Percentiles rank a stretch among this genome's conserved stretches.
Evolutionary conservation across 805 yeast species (phyloP).

Genomic region (Candida saitoana): DNA sequence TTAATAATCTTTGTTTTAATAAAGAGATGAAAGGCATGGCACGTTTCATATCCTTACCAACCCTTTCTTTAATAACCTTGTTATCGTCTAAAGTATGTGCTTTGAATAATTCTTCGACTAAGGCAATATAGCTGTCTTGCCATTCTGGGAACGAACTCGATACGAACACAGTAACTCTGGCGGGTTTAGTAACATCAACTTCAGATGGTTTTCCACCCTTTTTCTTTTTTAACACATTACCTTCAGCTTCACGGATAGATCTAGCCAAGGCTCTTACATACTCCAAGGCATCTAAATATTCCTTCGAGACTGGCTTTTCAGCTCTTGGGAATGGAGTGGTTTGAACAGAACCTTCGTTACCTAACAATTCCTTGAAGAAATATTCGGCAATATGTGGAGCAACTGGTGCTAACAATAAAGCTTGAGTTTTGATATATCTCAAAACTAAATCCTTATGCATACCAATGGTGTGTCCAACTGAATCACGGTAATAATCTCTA

Average conservation of each 20-base stretch:
- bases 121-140: conserved; percentile 56
- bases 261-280: conserved; percentile 79
- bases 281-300: conserved; percentile 62
- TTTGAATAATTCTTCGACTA: conserved; percentile 75
- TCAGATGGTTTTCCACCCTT: conserved; percentile 77
- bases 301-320: conserved; percentile 58
- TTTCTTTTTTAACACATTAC: conserved; percentile 71
- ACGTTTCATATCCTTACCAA: conserved; percentile 89
- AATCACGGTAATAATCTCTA: conserved; percentile 94
- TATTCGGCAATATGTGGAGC: conserved; percentile 96
- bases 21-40: conserved; percentile 96
- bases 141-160: conserved; percentile 76
- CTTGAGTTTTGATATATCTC: conserved; percentile 83
- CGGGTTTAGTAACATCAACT: conserved; percentile 70
- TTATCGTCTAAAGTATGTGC: conserved; percentile 60
- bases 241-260: conserved; percentile 90
- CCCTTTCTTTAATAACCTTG: conserved; percentile 57
- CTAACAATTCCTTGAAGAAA: conserved; percentile 78
- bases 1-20: conserved; percentile 73
- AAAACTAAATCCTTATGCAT: conserved; percentile 83
- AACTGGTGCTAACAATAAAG: conserved; percentile 79
- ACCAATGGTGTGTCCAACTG: conserved; percentile 42
- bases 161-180: conserved; percentile 66
- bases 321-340: conserved; percentile 76
- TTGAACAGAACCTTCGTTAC: conserved; percentile 64